phyloP scores from a whole-genome alignment of 1,284 basidiomycete species.

The Papiliotrema flavescens region DNA sequence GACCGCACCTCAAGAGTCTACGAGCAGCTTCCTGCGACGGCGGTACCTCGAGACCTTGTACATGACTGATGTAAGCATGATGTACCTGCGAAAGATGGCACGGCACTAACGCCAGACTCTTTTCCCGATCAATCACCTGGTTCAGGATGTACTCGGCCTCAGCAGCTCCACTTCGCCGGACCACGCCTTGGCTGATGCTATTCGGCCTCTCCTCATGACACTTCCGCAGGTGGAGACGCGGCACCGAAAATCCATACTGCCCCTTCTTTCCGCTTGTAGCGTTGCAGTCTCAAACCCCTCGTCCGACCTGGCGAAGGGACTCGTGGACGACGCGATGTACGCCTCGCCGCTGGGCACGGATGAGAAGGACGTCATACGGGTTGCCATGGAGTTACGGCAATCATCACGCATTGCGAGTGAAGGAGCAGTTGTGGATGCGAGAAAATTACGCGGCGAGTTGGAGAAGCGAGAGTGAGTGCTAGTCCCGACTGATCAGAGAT shows the following conservation, averaged over 20 bases:
- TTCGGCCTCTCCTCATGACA: slow-evolving; percentile 16
- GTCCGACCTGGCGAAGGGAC: background rate
- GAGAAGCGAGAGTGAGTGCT: slow-evolving; percentile 40
- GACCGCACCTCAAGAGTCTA: slow-evolving; percentile 7
- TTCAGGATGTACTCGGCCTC: too few relatives aligned
- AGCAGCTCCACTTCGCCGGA: too few relatives aligned
- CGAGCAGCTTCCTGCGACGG: slow-evolving; percentile 14
- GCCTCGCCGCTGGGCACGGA: slow-evolving; percentile 1
- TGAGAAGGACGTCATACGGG: slow-evolving; percentile 18
- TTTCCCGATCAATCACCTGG: too few relatives aligned
- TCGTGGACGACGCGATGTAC: slow-evolving; percentile 3
- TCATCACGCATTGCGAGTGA: slow-evolving; percentile 20
- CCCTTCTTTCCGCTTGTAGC: slow-evolving; percentile 13
- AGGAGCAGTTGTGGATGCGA: slow-evolving; percentile 17
- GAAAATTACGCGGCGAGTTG: slow-evolving; percentile 28
- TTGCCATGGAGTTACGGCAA: slow-evolving; percentile 21
- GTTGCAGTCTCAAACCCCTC: background rate
- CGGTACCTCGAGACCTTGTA: slow-evolving; percentile 40
- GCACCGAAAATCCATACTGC: slow-evolving; percentile 26
- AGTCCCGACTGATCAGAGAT: background rate
- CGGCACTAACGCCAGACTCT: too few relatives aligned
- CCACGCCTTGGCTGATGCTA: too few relatives aligned
- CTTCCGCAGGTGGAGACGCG: slow-evolving; percentile 27
- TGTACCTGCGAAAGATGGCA: too few relatives aligned
- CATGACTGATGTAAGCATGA: slow-evolving; percentile 30